Conservation (phyloP, 108 stramenopile genomes). For the Skeletonema potamos region DNA sequence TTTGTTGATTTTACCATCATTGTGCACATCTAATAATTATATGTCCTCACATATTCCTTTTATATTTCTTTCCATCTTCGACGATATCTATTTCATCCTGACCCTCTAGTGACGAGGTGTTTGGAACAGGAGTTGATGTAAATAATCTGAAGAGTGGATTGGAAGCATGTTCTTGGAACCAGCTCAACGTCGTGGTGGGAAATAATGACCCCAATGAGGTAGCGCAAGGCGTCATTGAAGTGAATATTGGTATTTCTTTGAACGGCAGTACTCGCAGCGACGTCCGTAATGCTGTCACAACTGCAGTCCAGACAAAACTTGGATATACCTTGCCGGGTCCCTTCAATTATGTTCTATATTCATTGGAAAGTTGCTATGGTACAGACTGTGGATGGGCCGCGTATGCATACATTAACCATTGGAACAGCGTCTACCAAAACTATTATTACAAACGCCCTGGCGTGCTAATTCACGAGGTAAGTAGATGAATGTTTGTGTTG, state of each 20-base stretch:
- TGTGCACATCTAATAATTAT: too few species aligned
- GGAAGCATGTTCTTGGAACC: constrained; percentile 13
- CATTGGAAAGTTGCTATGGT: constrained; percentile 32
- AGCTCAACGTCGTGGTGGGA: neutral
- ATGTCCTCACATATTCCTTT: too few species aligned
- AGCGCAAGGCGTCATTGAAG: neutral
- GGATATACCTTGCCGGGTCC: constrained; percentile 21
- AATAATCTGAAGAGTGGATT: constrained; percentile 38
- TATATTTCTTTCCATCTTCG: too few species aligned
- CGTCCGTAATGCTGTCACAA: constrained; percentile 20
- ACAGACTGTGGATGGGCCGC: constrained; percentile 35
- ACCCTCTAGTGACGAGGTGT: constrained; percentile 19
- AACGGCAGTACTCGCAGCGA: neutral
- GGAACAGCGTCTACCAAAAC: constrained; percentile 7
- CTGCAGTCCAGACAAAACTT: constrained; percentile 15
- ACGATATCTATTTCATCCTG: too few species aligned
- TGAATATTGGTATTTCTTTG: neutral
- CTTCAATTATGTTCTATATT: constrained; percentile 28
- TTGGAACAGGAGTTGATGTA: constrained; percentile 29
- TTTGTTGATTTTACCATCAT: too few species aligned
- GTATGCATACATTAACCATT: constrained; percentile 46
- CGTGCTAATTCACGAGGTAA: constrained; percentile 40
- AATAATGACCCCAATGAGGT: neutral
- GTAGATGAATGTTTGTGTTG: neutral
- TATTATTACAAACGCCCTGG: constrained; percentile 24